Base-by-base conservation (phyloP, 371 early-diverging fungal genomes). In the Caulochytrium protostelioides region DNA sequence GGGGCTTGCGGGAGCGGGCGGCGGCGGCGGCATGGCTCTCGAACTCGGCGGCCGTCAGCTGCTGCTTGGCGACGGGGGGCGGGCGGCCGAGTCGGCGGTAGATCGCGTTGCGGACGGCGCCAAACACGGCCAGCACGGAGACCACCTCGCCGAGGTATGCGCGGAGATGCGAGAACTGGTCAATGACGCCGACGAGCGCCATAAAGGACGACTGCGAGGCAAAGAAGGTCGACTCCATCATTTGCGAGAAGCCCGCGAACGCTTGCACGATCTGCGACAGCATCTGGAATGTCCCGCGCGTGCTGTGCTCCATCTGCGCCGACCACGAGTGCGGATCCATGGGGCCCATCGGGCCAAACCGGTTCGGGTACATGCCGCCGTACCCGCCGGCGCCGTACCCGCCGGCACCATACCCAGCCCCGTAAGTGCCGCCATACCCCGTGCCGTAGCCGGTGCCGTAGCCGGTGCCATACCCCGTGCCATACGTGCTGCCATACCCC, bases 151-250 rank as follows among this genome's bases (percentile, higher is more conserved):
- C 80, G 1, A 92, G 61, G 39, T 82, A 83, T 17, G 59, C 58
- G 10, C 74, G 62, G n/a, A 90, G 50, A 49, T 75, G 52, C 7
- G 86, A 83, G 47, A 90, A 78, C 50, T 94, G 92, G 38, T 94
- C 95, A 16, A 83, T 85, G 8, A 94, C 85, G 22, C 89, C 92
- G 15, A 89, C 74, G 70, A 91, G 83, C 22, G 90, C 90, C 90
- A 90, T 90, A 44, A 90, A 90, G 18, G 81, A 79, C 6, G 86
- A 82, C 54, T 89, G 86, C 0, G 95, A 90, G 13, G 95, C 91
- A 65, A 83, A 78, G 47, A 76, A 86, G 0, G 95, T 91, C 4
- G 84, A 82, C 39, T 90, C 92, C 14, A 94, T 64, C 92, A 94
- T 90, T 38, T 85, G 85, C 6, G 89, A 74, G 56, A 94, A 84